Conservation (phyloP, 495 filamentous ascomycete genomes). For the Penicillium alfredii region DNA sequence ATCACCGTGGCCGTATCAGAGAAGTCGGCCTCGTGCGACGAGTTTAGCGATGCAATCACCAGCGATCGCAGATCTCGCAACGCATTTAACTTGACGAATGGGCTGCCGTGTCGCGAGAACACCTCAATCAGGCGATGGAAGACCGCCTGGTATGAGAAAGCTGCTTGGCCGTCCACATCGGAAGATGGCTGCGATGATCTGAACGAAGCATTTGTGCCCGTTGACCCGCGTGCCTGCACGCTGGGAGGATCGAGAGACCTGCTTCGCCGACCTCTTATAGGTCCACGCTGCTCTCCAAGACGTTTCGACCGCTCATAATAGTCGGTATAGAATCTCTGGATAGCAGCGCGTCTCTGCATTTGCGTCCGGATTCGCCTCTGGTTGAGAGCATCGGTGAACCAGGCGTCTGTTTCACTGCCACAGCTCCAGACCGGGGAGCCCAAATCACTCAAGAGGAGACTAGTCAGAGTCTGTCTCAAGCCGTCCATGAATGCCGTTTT, state of each 20-base stretch:
- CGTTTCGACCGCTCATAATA: conserved; percentile 31
- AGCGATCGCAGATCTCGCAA: conserved; percentile 77
- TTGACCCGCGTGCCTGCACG: conserved; percentile 1
- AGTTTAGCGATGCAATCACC: conserved; percentile 65
- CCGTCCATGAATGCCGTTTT: conserved; percentile 66
- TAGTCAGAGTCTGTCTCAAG: conserved; percentile 72
- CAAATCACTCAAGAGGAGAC: conserved; percentile 83
- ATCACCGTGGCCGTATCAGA: conserved; percentile 13
- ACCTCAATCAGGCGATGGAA: conserved; percentile 76
- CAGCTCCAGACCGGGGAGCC: conserved; percentile 76
- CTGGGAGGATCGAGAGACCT: conserved; percentile 25
- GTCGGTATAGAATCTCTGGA: conserved; percentile 41
- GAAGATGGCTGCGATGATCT: neutral
- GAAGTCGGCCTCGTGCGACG: conserved; percentile 38
- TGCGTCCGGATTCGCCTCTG: conserved; percentile 72
- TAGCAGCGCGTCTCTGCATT: conserved; percentile 55
- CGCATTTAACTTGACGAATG: conserved; percentile 76
- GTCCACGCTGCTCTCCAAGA: conserved; percentile 19
- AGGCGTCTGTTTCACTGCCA: conserved; percentile 86
- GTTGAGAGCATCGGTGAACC: conserved; percentile 71
- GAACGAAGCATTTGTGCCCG: neutral
- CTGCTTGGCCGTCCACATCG: conserved; percentile 11
- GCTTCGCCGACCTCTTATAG: conserved; percentile 27
- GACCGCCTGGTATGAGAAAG: conserved; percentile 66
- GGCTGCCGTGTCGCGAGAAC: conserved; percentile 87